These are phyloP conservation scores for Camellia lanceoleosa DNA, from an alignment of 148 eudicot species.

Conservation along the genomic window DNA sequence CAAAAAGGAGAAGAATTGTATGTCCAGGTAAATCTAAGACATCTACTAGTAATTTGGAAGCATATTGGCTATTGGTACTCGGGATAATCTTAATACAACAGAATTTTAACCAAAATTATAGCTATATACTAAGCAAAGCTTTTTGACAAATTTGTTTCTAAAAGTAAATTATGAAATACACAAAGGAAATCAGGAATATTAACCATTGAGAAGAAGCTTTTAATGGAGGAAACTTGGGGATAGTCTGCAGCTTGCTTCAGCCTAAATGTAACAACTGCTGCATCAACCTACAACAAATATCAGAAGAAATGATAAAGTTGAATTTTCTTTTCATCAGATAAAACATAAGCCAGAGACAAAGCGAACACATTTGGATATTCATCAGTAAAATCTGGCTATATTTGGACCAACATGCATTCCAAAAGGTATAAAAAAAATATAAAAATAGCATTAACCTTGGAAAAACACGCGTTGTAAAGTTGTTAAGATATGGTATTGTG, in stretches of 20 bases:
- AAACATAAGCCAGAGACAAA: neutral
- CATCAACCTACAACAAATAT: conserved; percentile 63
- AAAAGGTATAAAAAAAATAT: neutral
- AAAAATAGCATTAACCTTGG: neutral
- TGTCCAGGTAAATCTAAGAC: neutral
- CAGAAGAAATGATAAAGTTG: neutral
- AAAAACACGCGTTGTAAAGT: neutral
- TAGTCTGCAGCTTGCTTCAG: conserved; percentile 68
- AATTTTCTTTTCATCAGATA: neutral
- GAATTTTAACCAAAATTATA: neutral
- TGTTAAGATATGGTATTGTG: neutral
- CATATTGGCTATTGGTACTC: neutral
- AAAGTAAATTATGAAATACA: neutral
- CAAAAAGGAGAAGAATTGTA: neutral
- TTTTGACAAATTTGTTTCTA: neutral
- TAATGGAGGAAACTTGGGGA: conserved; percentile 72
- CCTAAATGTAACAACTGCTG: conserved; percentile 78
- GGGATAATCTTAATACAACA: neutral
- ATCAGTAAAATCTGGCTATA: neutral
- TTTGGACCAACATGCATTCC: neutral
- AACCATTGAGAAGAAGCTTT: conserved; percentile 91
- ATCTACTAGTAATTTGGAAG: neutral
- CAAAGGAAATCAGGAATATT: neutral
- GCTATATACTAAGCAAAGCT: neutral
- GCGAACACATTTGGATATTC: neutral